Evolutionary conservation across 169 alveolate genomes (phyloP).

Genomic region (Plasmodium knowlesi): DNA sequence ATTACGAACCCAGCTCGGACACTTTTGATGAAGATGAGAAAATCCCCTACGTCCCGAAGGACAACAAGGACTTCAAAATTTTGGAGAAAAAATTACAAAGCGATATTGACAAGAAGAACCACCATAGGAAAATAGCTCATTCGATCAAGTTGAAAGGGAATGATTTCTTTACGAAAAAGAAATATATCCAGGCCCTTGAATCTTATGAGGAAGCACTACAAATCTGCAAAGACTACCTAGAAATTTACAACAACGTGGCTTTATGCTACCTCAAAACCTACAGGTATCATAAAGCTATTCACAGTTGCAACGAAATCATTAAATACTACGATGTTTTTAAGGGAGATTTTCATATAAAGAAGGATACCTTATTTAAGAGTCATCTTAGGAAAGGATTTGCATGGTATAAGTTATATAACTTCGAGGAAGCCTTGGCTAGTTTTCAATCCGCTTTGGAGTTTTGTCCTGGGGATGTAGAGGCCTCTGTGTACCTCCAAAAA

Average conservation of each 20-base stretch:
- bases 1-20: constrained; percentile 63
- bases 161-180: constrained; percentile 14
- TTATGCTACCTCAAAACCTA: constrained; percentile 35
- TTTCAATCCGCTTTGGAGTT: background rate
- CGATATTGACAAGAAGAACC: constrained; percentile 26
- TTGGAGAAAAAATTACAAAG: constrained; percentile 19
- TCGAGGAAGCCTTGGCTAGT: background rate
- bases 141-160: constrained; percentile 29
- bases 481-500: background rate
- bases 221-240: constrained; percentile 37
- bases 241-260: constrained; percentile 24
- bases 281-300: constrained; percentile 29
- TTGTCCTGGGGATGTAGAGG: background rate
- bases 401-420: background rate
- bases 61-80: background rate
- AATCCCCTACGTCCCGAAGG: constrained; percentile 5
- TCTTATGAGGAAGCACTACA: constrained; percentile 33
- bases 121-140: constrained; percentile 17
- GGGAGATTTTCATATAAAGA: background rate
- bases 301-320: constrained; percentile 21
- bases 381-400: constrained; percentile 37
- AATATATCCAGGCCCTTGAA: constrained; percentile 35
- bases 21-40: constrained; percentile 47
- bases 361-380: constrained; percentile 4
- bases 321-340: constrained; percentile 13